A percentile compares a stretch with the other conserved stretches of the same genome.
These are phyloP conservation scores for Xylariales sp. DNA, from an alignment of 2,329 filamentous ascomycete species.

Conservation along the genomic window DNA sequence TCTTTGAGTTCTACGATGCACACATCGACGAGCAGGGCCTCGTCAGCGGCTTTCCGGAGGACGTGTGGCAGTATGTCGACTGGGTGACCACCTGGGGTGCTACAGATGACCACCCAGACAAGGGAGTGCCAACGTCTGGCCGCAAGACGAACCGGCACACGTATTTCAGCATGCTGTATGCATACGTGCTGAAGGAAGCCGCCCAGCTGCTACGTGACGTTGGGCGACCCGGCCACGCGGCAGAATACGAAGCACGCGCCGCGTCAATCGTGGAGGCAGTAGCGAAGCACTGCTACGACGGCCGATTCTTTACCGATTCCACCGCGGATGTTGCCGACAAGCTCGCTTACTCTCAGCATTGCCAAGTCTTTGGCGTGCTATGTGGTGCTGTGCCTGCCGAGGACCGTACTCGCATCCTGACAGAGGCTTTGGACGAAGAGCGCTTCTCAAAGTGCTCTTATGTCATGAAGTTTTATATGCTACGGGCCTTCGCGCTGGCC, in stretches of 20 bases:
- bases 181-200: constrained; percentile 27
- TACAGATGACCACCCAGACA: constrained; percentile 6
- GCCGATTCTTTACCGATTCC: constrained; percentile 28
- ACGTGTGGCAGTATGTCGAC: constrained; percentile 5
- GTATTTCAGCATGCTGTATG: constrained; percentile 30
- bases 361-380: constrained; percentile 30
- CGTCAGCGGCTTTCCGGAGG: constrained; percentile 4
- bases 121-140: constrained; percentile 4
- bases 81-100: constrained; percentile 5
- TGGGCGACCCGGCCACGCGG: constrained; percentile 24
- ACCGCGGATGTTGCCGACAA: constrained; percentile 22
- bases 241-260: constrained; percentile 24
- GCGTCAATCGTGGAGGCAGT: constrained; percentile 18
- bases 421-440: neutral
- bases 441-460: constrained; percentile 5
- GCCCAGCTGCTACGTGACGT: constrained; percentile 25
- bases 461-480: constrained; percentile 15
- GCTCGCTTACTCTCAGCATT: constrained; percentile 27
- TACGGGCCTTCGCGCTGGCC: constrained; percentile 10
- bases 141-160: constrained; percentile 5
- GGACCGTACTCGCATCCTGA: constrained; percentile 6
- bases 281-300: constrained; percentile 26
- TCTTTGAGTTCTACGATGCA: constrained; percentile 24
- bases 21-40: constrained; percentile 1
- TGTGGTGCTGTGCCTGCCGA: constrained; percentile 19